Percentiles rank a stretch among this genome's conserved stretches.
Conservation (phyloP, 495 filamentous ascomycete genomes). For the Penicillium turbatum region DNA sequence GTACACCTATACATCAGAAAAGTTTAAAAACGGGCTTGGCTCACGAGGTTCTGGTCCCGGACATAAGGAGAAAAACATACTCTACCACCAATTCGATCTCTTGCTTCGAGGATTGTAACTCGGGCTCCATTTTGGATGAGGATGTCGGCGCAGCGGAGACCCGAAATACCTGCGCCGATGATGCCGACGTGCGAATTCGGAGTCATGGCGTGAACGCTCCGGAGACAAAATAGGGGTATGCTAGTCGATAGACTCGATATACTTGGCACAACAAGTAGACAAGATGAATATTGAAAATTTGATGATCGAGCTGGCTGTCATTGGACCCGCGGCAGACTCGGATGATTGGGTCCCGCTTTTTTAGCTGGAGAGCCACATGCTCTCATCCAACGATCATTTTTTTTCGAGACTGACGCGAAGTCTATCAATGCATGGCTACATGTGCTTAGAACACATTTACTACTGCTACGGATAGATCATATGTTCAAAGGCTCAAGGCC, state of each 20-base stretch:
- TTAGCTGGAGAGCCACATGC: background rate
- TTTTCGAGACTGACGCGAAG: too few species aligned
- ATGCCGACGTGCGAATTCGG: slow-evolving; percentile 59
- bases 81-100: slow-evolving; percentile 79
- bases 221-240: background rate
- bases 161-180: slow-evolving; percentile 84
- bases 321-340: slow-evolving; percentile 3
- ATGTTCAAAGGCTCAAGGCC: background rate
- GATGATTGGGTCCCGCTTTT: slow-evolving; percentile 21
- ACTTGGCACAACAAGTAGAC: background rate
- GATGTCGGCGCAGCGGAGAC: slow-evolving; percentile 79
- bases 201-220: slow-evolving; percentile 17
- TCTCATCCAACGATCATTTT: too few species aligned
- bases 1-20: slow-evolving; percentile 28
- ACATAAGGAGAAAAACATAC: slow-evolving; percentile 39
- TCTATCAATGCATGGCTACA: too few species aligned
- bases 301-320: slow-evolving; percentile 8
- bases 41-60: background rate
- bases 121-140: slow-evolving; percentile 70
- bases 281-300: slow-evolving; percentile 4
- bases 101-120: slow-evolving; percentile 82
- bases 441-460: too few species aligned
- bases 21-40: background rate
- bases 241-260: too few species aligned
- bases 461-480: background rate